Percentiles rank a stretch among this genome's conserved stretches.
These are phyloP conservation scores for Solanum peruvianum DNA, from an alignment of 257 asterid species.

Conservation along the genomic window DNA sequence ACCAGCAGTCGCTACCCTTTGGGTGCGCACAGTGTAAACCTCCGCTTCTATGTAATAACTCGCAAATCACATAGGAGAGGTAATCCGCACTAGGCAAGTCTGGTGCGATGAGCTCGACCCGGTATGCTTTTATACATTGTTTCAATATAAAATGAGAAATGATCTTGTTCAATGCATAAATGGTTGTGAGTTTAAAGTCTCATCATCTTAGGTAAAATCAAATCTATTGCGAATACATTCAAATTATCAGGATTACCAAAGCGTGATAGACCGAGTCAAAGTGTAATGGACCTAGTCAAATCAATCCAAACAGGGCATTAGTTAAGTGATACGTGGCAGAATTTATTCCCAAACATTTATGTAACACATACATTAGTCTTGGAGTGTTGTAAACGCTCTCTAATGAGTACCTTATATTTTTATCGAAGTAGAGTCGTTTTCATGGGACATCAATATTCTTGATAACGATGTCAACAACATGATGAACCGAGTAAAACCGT, in stretches of 20 bases:
- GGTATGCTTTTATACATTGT: neutral
- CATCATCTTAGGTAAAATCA: neutral
- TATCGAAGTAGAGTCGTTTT: neutral
- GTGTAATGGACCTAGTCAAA: neutral
- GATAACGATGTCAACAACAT: neutral
- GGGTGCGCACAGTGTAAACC: too few relatives aligned
- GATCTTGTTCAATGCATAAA: neutral
- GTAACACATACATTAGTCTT: neutral
- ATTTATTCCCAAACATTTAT: neutral
- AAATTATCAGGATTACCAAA: neutral
- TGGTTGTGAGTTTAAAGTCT: neutral
- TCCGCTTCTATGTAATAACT: too few relatives aligned
- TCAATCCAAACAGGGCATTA: neutral
- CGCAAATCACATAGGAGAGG: too few relatives aligned
- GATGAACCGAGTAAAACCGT: neutral
- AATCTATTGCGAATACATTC: neutral
- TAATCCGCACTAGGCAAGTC: too few relatives aligned
- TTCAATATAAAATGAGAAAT: neutral
- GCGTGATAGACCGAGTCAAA: too few relatives aligned
- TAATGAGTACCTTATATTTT: neutral
- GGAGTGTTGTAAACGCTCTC: neutral
- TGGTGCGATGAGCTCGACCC: too few relatives aligned
- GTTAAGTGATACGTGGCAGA: neutral
- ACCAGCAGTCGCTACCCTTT: too few relatives aligned
- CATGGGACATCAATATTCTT: neutral